A percentile compares a stretch with the other conserved stretches of the same genome.
Conservation (phyloP, 805 yeast genomes). For the Yamadazyma laniorum region DNA sequence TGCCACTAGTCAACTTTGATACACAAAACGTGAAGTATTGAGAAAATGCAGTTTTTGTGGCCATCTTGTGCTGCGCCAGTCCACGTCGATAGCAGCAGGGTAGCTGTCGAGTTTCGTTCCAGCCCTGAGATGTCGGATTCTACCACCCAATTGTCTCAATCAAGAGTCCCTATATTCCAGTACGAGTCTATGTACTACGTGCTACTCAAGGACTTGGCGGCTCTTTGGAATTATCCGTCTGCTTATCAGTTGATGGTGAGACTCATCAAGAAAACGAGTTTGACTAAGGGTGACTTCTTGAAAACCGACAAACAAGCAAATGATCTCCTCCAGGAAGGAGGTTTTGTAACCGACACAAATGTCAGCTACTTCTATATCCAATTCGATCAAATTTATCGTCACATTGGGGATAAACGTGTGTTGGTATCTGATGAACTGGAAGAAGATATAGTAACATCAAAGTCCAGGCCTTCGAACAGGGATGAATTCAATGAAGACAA, state of each 20-base stretch:
- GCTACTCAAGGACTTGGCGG: constrained; percentile 30
- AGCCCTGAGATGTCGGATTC: constrained; percentile 2
- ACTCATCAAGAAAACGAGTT: constrained; percentile 20
- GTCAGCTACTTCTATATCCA: constrained; percentile 24
- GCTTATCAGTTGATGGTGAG: constrained; percentile 39
- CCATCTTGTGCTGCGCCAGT: constrained; percentile 1
- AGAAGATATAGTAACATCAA: neutral
- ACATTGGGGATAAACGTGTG: constrained; percentile 22
- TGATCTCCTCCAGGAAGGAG: constrained; percentile 16
- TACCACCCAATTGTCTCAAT: neutral
- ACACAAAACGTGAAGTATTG: no score
- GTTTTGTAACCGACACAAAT: constrained; percentile 21
- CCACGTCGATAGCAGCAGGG: constrained; percentile 3
- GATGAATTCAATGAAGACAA: constrained; percentile 21
- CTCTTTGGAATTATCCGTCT: constrained; percentile 40
- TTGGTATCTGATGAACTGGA: constrained; percentile 9
- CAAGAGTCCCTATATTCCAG: constrained; percentile 19
- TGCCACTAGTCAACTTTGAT: no score
- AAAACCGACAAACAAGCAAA: constrained; percentile 23
- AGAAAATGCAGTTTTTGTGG: constrained; percentile 5
- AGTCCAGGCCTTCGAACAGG: neutral
- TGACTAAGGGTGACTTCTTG: constrained; percentile 18
- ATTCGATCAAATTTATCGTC: constrained; percentile 19
- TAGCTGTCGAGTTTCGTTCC: constrained; percentile 3
- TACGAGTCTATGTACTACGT: constrained; percentile 19